Percentiles rank a stretch among this genome's conserved stretches.
Conservation (phyloP, 2,329 filamentous ascomycete species). For the Trichoderma sp. region DNA sequence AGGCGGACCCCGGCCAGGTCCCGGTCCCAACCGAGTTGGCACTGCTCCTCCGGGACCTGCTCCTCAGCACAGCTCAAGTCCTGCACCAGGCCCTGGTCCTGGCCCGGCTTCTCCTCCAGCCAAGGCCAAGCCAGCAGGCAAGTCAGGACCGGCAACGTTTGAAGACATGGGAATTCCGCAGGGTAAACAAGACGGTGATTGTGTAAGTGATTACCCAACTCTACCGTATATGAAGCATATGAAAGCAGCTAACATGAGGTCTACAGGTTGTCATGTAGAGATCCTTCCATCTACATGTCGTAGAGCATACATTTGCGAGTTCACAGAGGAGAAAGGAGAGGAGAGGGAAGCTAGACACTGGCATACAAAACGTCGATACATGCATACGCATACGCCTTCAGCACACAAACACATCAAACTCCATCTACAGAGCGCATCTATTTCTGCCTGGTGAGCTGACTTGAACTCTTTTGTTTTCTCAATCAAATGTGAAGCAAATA, state of each 20-base stretch:
- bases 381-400: neutral
- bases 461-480: neutral
- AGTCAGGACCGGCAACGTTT: constrained; percentile 84
- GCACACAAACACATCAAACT: neutral
- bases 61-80: constrained; percentile 25
- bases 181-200: constrained; percentile 81
- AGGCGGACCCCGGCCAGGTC: constrained; percentile 26
- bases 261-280: constrained; percentile 5
- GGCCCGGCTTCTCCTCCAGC: constrained; percentile 30
- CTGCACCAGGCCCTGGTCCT: constrained; percentile 27
- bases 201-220: constrained; percentile 67
- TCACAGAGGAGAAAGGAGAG: neutral
- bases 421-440: neutral
- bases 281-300: neutral
- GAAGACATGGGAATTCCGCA: constrained; percentile 96
- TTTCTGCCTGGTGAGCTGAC: neutral
- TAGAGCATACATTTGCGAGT: neutral
- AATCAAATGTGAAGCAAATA: neutral
- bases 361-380: neutral
- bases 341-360: neutral
- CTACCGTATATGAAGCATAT: constrained; percentile 39
- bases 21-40: constrained; percentile 34
- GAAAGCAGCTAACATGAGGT: constrained; percentile 31
- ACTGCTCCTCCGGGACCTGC: constrained; percentile 38
- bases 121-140: constrained; percentile 41